Conservation (phyloP, 257 asterid genomes). For the Thymus quinquecostatus region DNA sequence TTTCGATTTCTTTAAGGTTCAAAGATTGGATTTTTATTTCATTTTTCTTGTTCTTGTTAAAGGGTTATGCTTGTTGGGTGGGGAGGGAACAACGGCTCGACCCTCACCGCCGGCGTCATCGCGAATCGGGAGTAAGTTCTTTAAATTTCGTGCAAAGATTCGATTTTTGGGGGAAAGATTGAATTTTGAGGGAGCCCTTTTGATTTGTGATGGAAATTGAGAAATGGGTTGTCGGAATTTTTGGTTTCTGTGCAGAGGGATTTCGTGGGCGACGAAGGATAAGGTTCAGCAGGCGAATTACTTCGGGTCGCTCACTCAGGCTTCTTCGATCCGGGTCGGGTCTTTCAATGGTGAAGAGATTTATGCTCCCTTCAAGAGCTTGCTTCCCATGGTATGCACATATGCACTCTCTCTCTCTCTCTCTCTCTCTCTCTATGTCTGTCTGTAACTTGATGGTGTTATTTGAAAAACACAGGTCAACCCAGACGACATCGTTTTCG, state of each 20-base stretch:
- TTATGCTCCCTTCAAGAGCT: constrained; percentile 94
- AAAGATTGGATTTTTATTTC: not conserved
- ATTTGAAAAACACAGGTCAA: constrained; percentile 53
- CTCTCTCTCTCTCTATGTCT: not conserved
- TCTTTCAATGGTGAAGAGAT: constrained; percentile 98
- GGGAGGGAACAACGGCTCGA: constrained; percentile 99
- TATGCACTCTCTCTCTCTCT: not conserved
- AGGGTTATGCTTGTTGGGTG: constrained; percentile 99
- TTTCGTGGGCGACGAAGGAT: constrained; percentile 98
- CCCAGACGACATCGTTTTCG: constrained; percentile 89
- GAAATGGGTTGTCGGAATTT: constrained; percentile 24
- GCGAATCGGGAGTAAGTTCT: constrained; percentile 86
- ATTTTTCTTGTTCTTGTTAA: constrained; percentile 1
- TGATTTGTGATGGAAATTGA: constrained; percentile 17
- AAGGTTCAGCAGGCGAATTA: constrained; percentile 91
- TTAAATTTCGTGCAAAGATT: not conserved
- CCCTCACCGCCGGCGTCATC: constrained; percentile 91
- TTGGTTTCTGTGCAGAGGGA: constrained; percentile 60
- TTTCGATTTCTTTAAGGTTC: not conserved
- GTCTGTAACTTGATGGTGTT: not conserved
- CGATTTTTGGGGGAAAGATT: not conserved
- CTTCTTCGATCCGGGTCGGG: constrained; percentile 87
- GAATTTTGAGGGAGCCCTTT: not conserved
- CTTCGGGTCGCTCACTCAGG: constrained; percentile 94
- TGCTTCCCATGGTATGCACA: constrained; percentile 84